phyloP scores from a whole-genome alignment of 2,329 filamentous ascomycete genomes.

The Phaeophleospora eucalypticola region DNA sequence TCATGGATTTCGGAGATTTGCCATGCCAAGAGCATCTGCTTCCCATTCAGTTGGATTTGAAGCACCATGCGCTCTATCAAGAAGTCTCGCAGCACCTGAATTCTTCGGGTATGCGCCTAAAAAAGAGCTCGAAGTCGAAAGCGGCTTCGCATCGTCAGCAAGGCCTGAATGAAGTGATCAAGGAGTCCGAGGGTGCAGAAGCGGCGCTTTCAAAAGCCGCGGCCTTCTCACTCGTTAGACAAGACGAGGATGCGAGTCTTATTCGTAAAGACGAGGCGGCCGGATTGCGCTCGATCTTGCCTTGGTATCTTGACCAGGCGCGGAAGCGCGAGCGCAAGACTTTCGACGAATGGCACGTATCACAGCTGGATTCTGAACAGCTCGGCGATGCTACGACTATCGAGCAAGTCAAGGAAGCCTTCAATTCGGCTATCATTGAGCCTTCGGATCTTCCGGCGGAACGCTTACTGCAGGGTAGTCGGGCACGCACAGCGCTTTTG shows the following conservation, averaged over 20 bases:
- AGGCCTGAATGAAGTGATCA: conserved; percentile 37
- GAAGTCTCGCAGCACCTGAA: conserved; percentile 54
- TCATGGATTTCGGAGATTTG: conserved; percentile 40
- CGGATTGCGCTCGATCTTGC: neutral
- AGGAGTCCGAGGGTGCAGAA: conserved; percentile 42
- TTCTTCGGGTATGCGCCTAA: conserved; percentile 47
- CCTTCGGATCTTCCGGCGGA: too few relatives aligned
- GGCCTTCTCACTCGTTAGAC: conserved; percentile 27
- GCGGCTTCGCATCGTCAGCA: conserved; percentile 17
- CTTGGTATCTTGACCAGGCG: conserved; percentile 1
- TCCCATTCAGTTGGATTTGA: conserved; percentile 42
- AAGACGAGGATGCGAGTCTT: conserved; percentile 1
- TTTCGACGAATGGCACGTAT: conserved; percentile 19
- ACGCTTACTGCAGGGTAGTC: too few relatives aligned
- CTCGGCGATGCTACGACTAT: conserved; percentile 30
- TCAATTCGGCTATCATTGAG: neutral
- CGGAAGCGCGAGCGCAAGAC: conserved; percentile 7
- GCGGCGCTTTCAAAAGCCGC: conserved; percentile 51
- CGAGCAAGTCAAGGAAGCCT: neutral
- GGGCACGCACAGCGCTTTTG: conserved; percentile 6
- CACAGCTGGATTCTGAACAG: conserved; percentile 17
- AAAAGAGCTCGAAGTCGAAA: conserved; percentile 34
- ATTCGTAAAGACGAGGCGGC: conserved; percentile 12
- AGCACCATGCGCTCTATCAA: conserved; percentile 52
- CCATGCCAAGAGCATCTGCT: conserved; percentile 42